A percentile compares a stretch with the other conserved stretches of the same genome.
Evolutionary conservation across 345 rosid genomes (phyloP).

Genomic region (Citrus mangshanensis): DNA sequence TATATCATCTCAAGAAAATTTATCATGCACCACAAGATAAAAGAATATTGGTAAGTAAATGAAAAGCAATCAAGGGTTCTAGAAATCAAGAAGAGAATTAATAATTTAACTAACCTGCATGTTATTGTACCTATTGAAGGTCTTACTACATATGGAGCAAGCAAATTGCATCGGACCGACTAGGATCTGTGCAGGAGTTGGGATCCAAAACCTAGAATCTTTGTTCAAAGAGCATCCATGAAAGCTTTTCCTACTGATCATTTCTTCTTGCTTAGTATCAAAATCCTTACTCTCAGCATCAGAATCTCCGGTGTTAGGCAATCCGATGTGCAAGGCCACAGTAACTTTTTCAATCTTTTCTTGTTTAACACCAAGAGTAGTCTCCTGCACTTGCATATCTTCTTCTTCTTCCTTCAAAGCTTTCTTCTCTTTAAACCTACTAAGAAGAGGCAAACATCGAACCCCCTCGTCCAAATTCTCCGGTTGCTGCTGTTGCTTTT

Average conservation of each 20-base stretch:
- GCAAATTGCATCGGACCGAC: constrained; percentile 85
- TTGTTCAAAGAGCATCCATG: constrained; percentile 30
- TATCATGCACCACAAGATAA: not conserved
- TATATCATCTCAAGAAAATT: not conserved
- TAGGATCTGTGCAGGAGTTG: constrained; percentile 75
- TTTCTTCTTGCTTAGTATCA: constrained; percentile 17
- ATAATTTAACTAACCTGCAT: constrained; percentile 62
- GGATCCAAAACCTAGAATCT: constrained; percentile 77
- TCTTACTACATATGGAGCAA: constrained; percentile 70
- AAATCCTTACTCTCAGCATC: constrained; percentile 14
- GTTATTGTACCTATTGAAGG: constrained; percentile 87
- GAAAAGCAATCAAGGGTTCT: not conserved
- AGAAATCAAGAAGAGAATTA: not conserved
- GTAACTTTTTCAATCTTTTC: constrained; percentile 39
- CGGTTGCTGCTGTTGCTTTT: constrained; percentile 14
- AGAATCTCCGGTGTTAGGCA: constrained; percentile 36
- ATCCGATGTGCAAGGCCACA: constrained; percentile 67
- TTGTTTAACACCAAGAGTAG: constrained; percentile 22
- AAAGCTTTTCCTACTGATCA: constrained; percentile 27
- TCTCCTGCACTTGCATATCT: constrained; percentile 10
- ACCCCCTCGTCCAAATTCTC: constrained; percentile 18
- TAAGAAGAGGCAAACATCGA: constrained; percentile 62
- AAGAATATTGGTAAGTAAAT: not conserved
- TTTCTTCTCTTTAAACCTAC: constrained; percentile 38
- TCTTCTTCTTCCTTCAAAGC: constrained; percentile 37